Evolutionary conservation across 192 early-diverging fungal species (phyloP), one percentile per base, ranked within the genome.

Genomic region (Pecoramyces ruminantium): DNA sequence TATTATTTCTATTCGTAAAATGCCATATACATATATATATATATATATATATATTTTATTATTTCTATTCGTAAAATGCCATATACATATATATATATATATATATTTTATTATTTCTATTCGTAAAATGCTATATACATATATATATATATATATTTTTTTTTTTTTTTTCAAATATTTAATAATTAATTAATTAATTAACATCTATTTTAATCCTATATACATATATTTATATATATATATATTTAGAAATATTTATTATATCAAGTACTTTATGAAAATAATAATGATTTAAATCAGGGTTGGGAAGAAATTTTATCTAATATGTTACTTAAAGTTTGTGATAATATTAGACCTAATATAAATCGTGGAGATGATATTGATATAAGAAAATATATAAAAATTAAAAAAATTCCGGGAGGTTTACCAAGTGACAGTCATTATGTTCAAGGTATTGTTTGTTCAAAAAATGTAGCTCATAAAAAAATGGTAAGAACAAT

Each of bases 391-490:
- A 91, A 95, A 34, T 96, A 96, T 78, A 93, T 99, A 77, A 97
- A 96, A 80, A 94, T 98, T 83, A 99, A 99, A 84, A 94, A 94
- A 82, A 94, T 99, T 28, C 93, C 97, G 0, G 97, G 96, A 14
- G 96, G 95, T 14, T 29, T 82, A 29, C 93, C 95, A 0, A 77
- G 82, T 29, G 95, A 96, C 83, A 93, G 92, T 67, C 88, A 93
- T 77, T 98, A 94, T 85, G 90, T 99, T 40, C 87, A 90, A 29
- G 97, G 96, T 17, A 90, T 96, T 25, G 96, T 97, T n/a, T 97
- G 93, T 79, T 90, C 94, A n/a, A 98, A 96, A 83, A 93, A 93
- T 82, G 87, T 96, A 28, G 93, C 94, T 0, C 96, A 99, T 86
- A 95, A 96, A 80, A 87, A 89, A 81, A 98, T 99, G 96, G 87